Percentiles rank a stretch among this genome's conserved stretches.
These are phyloP conservation scores for Trichoderma sp. DNA, from an alignment of 2,329 filamentous ascomycete species.

Conservation along the genomic window DNA sequence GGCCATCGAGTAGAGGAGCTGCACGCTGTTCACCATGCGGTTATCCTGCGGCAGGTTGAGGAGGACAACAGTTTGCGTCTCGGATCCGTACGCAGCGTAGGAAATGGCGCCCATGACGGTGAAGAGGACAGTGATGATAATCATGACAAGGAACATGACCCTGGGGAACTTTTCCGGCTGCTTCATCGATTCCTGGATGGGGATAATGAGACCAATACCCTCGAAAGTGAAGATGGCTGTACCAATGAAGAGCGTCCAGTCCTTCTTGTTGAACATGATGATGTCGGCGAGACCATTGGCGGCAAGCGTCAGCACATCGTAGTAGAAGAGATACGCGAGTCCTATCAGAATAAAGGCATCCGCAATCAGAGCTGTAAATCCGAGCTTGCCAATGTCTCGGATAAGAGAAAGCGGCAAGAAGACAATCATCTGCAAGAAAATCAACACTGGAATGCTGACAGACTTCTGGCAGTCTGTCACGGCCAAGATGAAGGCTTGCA, in stretches of 20 bases:
- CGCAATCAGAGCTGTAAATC: conserved; percentile 89
- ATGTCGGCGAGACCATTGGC: conserved; percentile 81
- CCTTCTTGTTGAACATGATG: conserved; percentile 82
- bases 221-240: conserved; percentile 99
- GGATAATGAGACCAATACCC: conserved; percentile 95
- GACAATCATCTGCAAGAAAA: conserved; percentile 91
- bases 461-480: conserved; percentile 84
- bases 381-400: conserved; percentile 95
- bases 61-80: conserved; percentile 94
- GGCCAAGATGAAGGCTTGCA: conserved; percentile 92
- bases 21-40: conserved; percentile 92
- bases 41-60: conserved; percentile 95
- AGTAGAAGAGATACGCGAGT: conserved; percentile 93
- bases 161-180: conserved; percentile 86
- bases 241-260: conserved; percentile 98
- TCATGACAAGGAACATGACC: conserved; percentile 88
- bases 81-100: conserved; percentile 93
- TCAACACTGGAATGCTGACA: conserved; percentile 86
- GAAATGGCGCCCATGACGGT: conserved; percentile 88
- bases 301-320: conserved; percentile 83
- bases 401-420: conserved; percentile 94
- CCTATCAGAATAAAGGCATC: conserved; percentile 94
- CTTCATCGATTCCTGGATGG: conserved; percentile 97
- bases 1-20: conserved; percentile 97
- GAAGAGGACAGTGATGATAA: conserved; percentile 91